Base-by-base conservation (phyloP, 2,329 filamentous ascomycete genomes). In the Phialophora expanda region DNA sequence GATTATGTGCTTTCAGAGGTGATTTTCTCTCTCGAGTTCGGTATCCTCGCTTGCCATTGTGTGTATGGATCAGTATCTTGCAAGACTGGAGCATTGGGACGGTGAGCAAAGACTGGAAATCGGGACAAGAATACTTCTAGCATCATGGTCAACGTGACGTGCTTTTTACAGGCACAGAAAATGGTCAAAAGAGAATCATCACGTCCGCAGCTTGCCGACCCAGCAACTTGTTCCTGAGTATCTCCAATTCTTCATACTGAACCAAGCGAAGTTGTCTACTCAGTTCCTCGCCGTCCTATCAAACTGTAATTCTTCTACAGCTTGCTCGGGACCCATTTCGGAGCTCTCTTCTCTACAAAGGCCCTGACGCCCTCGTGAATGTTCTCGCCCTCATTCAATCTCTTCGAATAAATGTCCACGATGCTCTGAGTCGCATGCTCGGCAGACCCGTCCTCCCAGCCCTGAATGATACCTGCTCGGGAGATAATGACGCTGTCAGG, bases 401-500 rank as follows among this genome's bases (percentile, higher is more conserved):
- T 64, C 51, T 46, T 66, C n/a, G 61, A 58, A 34, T 62, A 66
- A 17, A 69, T 30, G 75, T 94, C 93, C 70, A 90, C 87, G 69
- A 85, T 74, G 65, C 79, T 80, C 66, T 80, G 80, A 28, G 87
- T 90, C 8, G 80, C 89, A 69, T 85, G 83, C 75, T 88, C 86
- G 0, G 87, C 89, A 7, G 87, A 86, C n/a, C 89, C 78, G 0
- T 83, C 85, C 71, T 91, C 90, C 89, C 89, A 93, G 0, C 89
- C 90, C 66, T 89, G 76, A 76, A 89, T 86, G 56, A 94, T 73
- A 0, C 90, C 91, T 73, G 89, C 88, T 20, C 90, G 83, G 67
- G 82, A 88, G n/a, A 91, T 88, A 71, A 93, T 86, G 26, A 93
- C 85, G 30, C 88, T 83, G 76, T 94, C 91, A 2, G 91, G 91